phyloP scores from a whole-genome alignment of 1,139 yeast species.

The Kodamaea derodonti region DNA sequence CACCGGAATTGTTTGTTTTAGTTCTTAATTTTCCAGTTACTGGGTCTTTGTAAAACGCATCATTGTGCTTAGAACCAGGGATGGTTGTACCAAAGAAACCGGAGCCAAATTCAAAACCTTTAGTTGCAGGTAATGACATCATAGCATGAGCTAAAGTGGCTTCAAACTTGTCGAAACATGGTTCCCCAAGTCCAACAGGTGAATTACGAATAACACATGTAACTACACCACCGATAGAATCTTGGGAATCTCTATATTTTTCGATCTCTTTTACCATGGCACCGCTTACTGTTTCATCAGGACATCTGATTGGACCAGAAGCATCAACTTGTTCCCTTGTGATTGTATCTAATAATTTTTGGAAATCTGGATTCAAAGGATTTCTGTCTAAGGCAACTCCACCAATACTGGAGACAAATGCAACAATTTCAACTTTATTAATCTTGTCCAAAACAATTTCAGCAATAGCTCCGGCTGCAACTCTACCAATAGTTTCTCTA shows the following conservation, averaged over 20 bases:
- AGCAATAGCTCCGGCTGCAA: conserved; percentile 98
- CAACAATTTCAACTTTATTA: conserved; percentile 88
- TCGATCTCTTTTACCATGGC: conserved; percentile 86
- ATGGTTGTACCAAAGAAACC: conserved; percentile 88
- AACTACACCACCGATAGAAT: conserved; percentile 96
- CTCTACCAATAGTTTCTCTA: conserved; percentile 96
- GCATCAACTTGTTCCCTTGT: conserved; percentile 88
- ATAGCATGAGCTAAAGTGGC: conserved; percentile 95
- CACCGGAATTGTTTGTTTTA: conserved; percentile 89
- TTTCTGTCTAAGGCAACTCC: conserved; percentile 70
- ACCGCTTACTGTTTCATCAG: conserved; percentile 67
- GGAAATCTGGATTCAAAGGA: conserved; percentile 61
- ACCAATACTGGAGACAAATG: conserved; percentile 92
- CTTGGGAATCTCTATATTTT: conserved; percentile 78
- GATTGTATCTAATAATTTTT: conserved; percentile 62
- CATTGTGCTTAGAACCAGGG: conserved; percentile 94
- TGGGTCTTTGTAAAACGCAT: conserved; percentile 65
- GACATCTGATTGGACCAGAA: conserved; percentile 91
- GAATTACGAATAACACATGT: conserved; percentile 94
- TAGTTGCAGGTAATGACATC: conserved; percentile 96
- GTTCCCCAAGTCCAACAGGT: conserved; percentile 95
- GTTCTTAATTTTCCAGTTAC: conserved; percentile 66
- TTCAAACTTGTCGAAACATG: conserved; percentile 93
- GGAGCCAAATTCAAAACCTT: conserved; percentile 96
- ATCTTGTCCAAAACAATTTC: conserved; percentile 79